Percentiles rank a stretch among this genome's conserved stretches.
phyloP scores from a whole-genome alignment of 2,329 filamentous ascomycete species.

The Aspergillus piperis region DNA sequence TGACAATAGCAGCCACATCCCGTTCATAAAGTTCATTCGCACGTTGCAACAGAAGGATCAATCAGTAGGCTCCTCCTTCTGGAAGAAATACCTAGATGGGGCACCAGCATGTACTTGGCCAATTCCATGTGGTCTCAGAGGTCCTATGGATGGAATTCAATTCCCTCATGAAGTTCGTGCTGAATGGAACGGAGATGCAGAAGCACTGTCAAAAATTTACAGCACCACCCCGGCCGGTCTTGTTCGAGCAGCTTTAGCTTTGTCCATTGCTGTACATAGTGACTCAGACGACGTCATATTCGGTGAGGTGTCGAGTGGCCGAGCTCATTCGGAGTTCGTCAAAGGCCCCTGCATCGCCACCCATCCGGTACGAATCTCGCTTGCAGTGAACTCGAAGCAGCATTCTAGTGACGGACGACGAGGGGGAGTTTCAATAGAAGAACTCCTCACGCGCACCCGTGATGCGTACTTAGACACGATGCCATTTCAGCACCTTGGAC shows the following conservation, averaged over 20 bases:
- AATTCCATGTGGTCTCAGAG: not conserved
- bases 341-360: conserved; percentile 10
- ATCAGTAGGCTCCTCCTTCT: not conserved
- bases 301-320: conserved; percentile 9
- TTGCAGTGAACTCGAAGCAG: not conserved
- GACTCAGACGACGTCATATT: conserved; percentile 1
- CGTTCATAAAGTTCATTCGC: conserved; percentile 5
- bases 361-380: conserved; percentile 8
- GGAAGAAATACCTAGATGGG: conserved; percentile 3
- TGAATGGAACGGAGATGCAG: conserved; percentile 1
- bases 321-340: conserved; percentile 1
- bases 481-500: conserved; percentile 7
- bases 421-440: not conserved
- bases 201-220: not conserved
- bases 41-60: not conserved
- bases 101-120: conserved; percentile 1
- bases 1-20: not conserved
- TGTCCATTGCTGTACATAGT: not conserved
- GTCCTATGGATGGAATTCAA: not conserved
- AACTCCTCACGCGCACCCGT: not conserved
- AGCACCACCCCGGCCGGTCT: conserved; percentile 3
- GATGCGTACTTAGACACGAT: conserved; percentile 6
- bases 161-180: not conserved
- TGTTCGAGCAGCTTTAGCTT: conserved; percentile 6
- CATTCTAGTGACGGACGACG: not conserved